Conservation (phyloP, 2,329 filamentous ascomycete species). For the Coniochaeta pulveracea region DNA sequence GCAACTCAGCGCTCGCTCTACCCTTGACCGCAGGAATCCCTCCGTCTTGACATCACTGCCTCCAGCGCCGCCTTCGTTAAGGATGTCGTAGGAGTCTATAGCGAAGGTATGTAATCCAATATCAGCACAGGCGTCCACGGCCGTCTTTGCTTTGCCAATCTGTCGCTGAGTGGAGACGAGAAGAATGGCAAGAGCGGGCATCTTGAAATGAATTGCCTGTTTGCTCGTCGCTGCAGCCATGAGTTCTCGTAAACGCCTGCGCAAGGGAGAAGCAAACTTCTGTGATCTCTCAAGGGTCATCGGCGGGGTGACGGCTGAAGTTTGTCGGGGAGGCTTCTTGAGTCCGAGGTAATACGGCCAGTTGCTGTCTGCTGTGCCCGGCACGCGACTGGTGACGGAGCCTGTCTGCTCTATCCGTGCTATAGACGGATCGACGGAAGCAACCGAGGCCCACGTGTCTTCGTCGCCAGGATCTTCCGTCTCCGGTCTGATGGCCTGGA, state of each 20-base stretch:
- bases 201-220: constrained; percentile 72
- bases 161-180: constrained; percentile 85
- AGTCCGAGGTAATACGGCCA: constrained; percentile 88
- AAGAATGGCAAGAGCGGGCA: constrained; percentile 81
- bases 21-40: constrained; percentile 75
- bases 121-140: constrained; percentile 68
- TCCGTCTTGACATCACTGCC: constrained; percentile 91
- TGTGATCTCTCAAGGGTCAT: constrained; percentile 33
- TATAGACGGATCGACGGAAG: constrained; percentile 72
- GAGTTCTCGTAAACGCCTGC: constrained; percentile 68
- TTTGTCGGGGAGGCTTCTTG: constrained; percentile 49
- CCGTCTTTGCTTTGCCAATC: constrained; percentile 81
- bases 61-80: constrained; percentile 80
- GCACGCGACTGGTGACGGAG: constrained; percentile 71
- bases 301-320: constrained; percentile 24
- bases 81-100: constrained; percentile 86
- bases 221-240: constrained; percentile 82
- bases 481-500: constrained; percentile 39
- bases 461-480: constrained; percentile 47
- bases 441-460: constrained; percentile 75
- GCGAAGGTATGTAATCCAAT: constrained; percentile 82
- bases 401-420: constrained; percentile 90
- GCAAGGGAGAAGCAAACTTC: constrained; percentile 45
- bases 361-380: constrained; percentile 60
- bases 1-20: constrained; percentile 81